Evolutionary conservation across 768 basidiomycete species (phyloP), one percentile per base, ranked within the genome.

Genomic region (Chalciporus piperatus): DNA sequence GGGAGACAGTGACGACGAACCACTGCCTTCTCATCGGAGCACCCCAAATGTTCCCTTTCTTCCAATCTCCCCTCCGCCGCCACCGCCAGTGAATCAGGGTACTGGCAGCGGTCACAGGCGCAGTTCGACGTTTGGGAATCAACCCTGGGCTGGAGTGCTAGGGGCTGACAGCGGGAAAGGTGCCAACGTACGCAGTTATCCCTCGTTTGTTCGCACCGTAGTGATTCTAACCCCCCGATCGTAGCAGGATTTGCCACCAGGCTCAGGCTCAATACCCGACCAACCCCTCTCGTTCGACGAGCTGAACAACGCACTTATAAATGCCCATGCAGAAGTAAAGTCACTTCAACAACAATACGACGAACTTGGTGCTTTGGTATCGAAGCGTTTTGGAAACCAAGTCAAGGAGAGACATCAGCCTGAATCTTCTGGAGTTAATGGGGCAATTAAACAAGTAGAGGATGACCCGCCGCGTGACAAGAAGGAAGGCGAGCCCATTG

Each of bases 281-380:
- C 54, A 50, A 19, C 59, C 56, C 0, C 55, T 70, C 41, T 63
- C 59, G 4, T 56, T 70, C 10, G 57, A 64, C 11, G 52, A 68
- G 6, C 10, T 68, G 50, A 64, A 66, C 12, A 30, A 47, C 13
- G 67, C 62, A 1, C 59, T 68, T 25, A 52, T 50, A 12, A 48
- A 37, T 41, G 64, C 64, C 1, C 59, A 57, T 1, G 56, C 58
- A 16, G 68, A 68, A 46, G 62, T 70, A 12, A 40, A 33, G 25
- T 38, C 57, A 8, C 66, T 68, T 20, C 66, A 62, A 13, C 56
- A 44, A 23, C 52, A 53, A 49, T 68, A 68, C 41, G 66, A 66
- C 9, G 48, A 52, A n/a, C 64, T 68, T 4, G 56, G 49, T 6
- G 37, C 40, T 2, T 27, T 59, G 22, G 55, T 70, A 6, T 33